These are phyloP conservation scores for Saccharomyces mikatae DNA, from an alignment of 805 yeast genomes.

Conservation along the genomic window DNA sequence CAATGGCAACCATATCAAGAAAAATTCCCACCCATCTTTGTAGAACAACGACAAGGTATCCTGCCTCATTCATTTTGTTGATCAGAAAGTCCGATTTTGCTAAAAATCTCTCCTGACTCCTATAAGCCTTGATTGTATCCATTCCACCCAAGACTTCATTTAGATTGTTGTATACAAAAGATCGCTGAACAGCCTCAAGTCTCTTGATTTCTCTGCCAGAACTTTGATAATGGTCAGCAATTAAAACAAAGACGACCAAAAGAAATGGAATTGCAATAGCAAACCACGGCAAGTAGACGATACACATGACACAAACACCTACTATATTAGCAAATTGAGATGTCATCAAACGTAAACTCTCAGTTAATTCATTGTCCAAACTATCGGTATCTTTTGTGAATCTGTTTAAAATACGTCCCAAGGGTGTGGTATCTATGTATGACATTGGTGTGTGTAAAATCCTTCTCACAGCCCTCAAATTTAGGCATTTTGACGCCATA, in stretches of 20 bases:
- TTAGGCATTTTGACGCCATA: conserved; percentile 49
- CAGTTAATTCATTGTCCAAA: conserved; percentile 70
- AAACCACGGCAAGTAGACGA: conserved; percentile 70
- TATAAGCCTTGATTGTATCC: conserved; percentile 41
- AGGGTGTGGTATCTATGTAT: conserved; percentile 77
- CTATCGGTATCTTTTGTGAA: conserved; percentile 85
- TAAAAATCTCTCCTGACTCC: conserved; percentile 32
- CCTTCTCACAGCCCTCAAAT: conserved; percentile 49
- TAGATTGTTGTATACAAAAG: conserved; percentile 44
- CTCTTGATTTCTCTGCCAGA: conserved; percentile 45
- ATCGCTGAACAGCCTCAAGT: conserved; percentile 44
- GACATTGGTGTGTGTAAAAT: conserved; percentile 75
- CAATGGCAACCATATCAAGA: conserved; percentile 41
- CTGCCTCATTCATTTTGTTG: conserved; percentile 48
- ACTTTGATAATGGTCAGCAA: conserved; percentile 41
- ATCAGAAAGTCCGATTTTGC: conserved; percentile 41
- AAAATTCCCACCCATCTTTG: conserved; percentile 60
- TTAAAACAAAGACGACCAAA: conserved; percentile 35
- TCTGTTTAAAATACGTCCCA: conserved; percentile 78
- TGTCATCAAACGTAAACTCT: conserved; percentile 55
- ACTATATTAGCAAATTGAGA: conserved; percentile 46
- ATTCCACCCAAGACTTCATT: conserved; percentile 44
- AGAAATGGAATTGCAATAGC: conserved; percentile 63
- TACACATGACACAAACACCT: conserved; percentile 62
- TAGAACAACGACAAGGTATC: conserved; percentile 42